Percentiles rank a stretch among this genome's conserved stretches.
phyloP scores from a whole-genome alignment of 345 rosid genomes.

The Durio zibethinus region DNA sequence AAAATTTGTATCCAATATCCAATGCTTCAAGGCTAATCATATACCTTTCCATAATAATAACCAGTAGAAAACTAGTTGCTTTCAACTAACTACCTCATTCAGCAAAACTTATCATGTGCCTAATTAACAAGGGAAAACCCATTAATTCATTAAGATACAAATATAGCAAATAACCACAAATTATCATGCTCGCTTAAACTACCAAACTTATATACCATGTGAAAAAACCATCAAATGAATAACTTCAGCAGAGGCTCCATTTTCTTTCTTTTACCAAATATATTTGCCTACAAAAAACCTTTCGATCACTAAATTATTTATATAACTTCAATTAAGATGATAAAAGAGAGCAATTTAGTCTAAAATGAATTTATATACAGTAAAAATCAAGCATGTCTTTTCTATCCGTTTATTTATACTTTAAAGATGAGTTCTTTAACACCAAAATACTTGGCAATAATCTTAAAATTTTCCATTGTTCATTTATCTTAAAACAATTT shows the following conservation, averaged over 20 bases:
- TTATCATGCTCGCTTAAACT: background rate
- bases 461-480: too few species aligned
- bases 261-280: background rate
- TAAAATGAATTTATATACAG: background rate
- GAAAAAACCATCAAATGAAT: conserved; percentile 7
- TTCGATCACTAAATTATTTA: background rate
- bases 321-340: background rate
- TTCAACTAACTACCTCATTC: background rate
- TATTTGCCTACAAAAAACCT: background rate
- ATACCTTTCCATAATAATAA: background rate
- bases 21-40: background rate
- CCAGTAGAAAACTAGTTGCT: background rate
- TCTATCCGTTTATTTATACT: too few species aligned
- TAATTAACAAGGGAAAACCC: background rate
- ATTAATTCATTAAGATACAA: background rate
- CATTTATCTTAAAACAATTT: background rate
- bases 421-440: background rate
- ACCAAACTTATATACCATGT: background rate
- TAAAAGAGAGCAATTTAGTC: too few species aligned
- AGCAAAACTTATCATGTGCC: background rate
- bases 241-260: background rate
- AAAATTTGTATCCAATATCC: background rate
- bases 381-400: too few species aligned
- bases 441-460: conserved; percentile 2
- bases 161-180: background rate